A percentile compares a stretch with the other conserved stretches of the same genome.
phyloP scores from a whole-genome alignment of 2,329 filamentous ascomycete genomes.

The Aschersonia sp. region DNA sequence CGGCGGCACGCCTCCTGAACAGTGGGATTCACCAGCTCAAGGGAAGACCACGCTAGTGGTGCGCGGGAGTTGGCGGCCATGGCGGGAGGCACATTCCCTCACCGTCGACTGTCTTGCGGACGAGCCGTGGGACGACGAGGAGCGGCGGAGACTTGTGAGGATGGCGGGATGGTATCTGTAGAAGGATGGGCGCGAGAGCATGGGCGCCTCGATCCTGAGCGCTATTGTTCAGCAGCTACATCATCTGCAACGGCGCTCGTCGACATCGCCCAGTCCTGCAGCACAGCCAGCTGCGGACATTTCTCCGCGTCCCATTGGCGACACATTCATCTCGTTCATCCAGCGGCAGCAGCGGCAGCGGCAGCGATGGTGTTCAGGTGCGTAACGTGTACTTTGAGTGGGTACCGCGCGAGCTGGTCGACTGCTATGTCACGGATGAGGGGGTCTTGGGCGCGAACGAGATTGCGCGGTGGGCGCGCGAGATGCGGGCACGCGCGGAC shows the following conservation, averaged over 20 bases:
- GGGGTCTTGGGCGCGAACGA: constrained; percentile 25
- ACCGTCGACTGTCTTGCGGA: constrained; percentile 19
- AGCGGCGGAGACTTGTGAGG: constrained; percentile 41
- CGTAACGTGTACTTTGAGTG: constrained; percentile 47
- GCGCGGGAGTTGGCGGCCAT: constrained; percentile 41
- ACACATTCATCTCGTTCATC: background rate
- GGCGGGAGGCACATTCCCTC: constrained; percentile 33
- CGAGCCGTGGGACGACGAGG: constrained; percentile 9
- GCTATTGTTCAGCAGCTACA: constrained; percentile 22
- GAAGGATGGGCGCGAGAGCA: constrained; percentile 51
- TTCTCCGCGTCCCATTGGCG: background rate
- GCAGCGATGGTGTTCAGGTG: constrained; percentile 29
- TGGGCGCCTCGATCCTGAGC: constrained; percentile 44
- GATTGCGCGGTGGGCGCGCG: constrained; percentile 23
- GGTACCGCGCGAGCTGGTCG: constrained; percentile 34
- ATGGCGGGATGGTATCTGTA: constrained; percentile 48
- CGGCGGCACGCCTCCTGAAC: constrained; percentile 29
- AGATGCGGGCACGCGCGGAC: constrained; percentile 20
- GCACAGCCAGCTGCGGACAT: no score
- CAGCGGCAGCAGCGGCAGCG: constrained; percentile 40
- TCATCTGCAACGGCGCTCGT: constrained; percentile 18
- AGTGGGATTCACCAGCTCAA: constrained; percentile 32
- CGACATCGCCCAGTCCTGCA: constrained; percentile 10
- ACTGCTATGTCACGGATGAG: constrained; percentile 40
- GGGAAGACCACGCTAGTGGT: constrained; percentile 42